Evolutionary conservation across 345 rosid species (phyloP), one percentile per base, ranked within the genome.

Genomic region (Noccaea caerulescens): DNA sequence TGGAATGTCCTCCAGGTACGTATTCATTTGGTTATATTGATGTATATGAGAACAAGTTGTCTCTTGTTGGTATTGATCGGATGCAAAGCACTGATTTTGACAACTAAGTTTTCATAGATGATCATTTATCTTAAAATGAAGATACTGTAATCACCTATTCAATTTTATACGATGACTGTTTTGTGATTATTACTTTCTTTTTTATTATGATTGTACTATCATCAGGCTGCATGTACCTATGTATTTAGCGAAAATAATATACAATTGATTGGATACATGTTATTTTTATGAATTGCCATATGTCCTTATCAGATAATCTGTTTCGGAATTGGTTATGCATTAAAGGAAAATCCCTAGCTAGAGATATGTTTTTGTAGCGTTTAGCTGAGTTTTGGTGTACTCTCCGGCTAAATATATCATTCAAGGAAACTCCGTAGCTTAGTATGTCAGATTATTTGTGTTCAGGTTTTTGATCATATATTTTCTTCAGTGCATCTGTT

Each of bases 1-100:
- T 94, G 46, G 99, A 91, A 72, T 87, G 99, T 11, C 96, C 96
- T 42, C 98, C 93, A 0, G 97, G 88, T 42, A 83, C 92, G 2
- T 82, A 84, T 86, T 86, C 99, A 9, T 92, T 78, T 72, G 97
- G 97, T 30, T 72, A 81, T 72, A 61, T 94, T 4, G 93, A 94
- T 66, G 96, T 86, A 16, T 89, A 86, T 53, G 86, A 87, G 34
- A 45, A 91, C 76, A 88, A 78, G 78, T 57, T 91, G 53, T 72
- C 82, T 4, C 95, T 94, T 66, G 44, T 80, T 57, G 98, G 97
- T 49, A 72, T 84, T 10, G 86, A 70, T 66, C 72, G 85, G 76
- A 79, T 91, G 87, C 55, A 81, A 72, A 82, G 83, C 82, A 83
- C 86, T 1, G 81, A 83, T 23, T 75, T 75, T 59, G 73, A 75